These are phyloP conservation scores for Mitragyna speciosa DNA, from an alignment of 257 asterid genomes.

Conservation along the genomic window DNA sequence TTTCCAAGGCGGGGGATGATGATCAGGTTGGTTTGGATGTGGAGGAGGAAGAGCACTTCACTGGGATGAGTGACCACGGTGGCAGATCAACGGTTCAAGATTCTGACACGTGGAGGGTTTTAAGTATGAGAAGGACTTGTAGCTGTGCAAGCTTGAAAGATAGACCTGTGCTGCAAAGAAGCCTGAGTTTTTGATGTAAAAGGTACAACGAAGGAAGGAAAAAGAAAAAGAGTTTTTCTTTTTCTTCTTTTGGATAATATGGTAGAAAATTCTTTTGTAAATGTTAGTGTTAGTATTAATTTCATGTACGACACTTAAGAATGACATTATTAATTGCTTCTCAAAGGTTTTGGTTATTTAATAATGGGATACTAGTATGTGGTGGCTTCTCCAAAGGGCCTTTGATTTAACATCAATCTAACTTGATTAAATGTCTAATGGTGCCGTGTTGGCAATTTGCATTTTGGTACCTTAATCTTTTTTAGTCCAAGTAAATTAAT, in stretches of 20 bases:
- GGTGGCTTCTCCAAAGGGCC: slow-evolving; percentile 1
- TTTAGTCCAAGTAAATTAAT: background rate
- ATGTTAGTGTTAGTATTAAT: background rate
- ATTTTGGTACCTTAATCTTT: background rate
- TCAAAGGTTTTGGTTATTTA: background rate
- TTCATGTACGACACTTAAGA: slow-evolving; percentile 23
- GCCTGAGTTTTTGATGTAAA: slow-evolving; percentile 37
- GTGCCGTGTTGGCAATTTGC: background rate
- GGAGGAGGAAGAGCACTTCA: slow-evolving; percentile 8
- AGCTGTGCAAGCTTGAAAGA: slow-evolving; percentile 18
- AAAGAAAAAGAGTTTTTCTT: no score
- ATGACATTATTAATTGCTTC: slow-evolving; percentile 12
- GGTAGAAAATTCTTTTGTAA: slow-evolving; percentile 1
- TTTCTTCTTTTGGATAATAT: no score
- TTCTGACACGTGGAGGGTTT: slow-evolving; percentile 29
- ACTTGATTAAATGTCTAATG: background rate
- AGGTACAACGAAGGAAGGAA: no score
- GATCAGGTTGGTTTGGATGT: slow-evolving; percentile 54
- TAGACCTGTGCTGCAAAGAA: slow-evolving; percentile 31
- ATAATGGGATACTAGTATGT: background rate
- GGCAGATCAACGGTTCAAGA: slow-evolving; percentile 30
- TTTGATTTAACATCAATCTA: background rate
- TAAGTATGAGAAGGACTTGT: slow-evolving; percentile 19
- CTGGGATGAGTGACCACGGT: slow-evolving; percentile 3
- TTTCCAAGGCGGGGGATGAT: slow-evolving; percentile 32